Base-by-base conservation (phyloP, 371 early-diverging fungal genomes). In the Mucor racemosus region DNA sequence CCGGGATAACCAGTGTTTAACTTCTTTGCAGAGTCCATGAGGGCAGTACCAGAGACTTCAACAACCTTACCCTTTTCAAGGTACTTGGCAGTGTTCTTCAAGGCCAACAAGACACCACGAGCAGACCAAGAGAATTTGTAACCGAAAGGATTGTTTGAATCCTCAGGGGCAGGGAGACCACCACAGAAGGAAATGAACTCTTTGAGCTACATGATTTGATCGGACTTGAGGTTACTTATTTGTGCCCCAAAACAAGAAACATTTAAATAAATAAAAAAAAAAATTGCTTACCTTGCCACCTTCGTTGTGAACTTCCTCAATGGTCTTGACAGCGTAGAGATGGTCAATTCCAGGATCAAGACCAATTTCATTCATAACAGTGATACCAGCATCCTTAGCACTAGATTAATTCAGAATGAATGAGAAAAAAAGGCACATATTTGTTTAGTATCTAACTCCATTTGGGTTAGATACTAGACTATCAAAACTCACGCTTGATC, bases 111-210 rank as follows among this genome's bases (percentile, higher is more conserved):
- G 33, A 98, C 99, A 62, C 98, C 95, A 67, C 94, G 92, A 8
- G 98, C 94, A 35, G 94, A 94, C 99, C 99, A 99, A 72, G 93
- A 92, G 85, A 99, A 99, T 82, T 99, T 99, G 90, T 99, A 99
- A 36, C 99, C 99, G 40, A 99, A 90, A 57, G 99, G 99, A 76
- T 97, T 98, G 88, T 95, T 91, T 60, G 94, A 94, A 62, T 88
- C 91, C 78, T 99, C 99, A 15, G 99, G 99, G 34, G 99, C 99
- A 14, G 99, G 99, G 62, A 99, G 88, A 53, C 99, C 99, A 69
- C 99, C 98, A 81, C 99, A 99, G 93, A 94, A 99, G 8, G 96
- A 96, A 60, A 93, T 85, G 81, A 98, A 99, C 9, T 94, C 92
- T 46, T 81, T 71, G 56, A 91, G 68, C 90, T 90, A 75, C 15